Percentiles rank a stretch among this genome's conserved stretches.
Conservation (phyloP, 2,329 filamentous ascomycete genomes). For the Ceratocystis harringtonii region DNA sequence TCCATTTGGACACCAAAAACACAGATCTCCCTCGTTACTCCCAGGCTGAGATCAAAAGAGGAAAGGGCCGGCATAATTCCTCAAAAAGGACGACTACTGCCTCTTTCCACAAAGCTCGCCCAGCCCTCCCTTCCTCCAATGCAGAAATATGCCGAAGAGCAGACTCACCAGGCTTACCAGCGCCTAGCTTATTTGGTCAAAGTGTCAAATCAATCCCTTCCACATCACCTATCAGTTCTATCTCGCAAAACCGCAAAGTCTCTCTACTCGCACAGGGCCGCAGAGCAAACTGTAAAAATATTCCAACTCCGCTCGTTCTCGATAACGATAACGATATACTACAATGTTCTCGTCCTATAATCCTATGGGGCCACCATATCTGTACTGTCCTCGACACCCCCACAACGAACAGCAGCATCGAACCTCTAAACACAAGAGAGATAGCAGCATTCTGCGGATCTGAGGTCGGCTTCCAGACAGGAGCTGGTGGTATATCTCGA, state of each 20-base stretch:
- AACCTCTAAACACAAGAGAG: too few relatives aligned
- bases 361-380: neutral
- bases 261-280: neutral
- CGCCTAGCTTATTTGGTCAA: conserved; percentile 14
- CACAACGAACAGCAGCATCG: too few relatives aligned
- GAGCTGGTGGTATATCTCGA: too few relatives aligned
- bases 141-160: neutral
- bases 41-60: neutral
- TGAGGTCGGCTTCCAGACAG: neutral
- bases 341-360: neutral
- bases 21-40: neutral
- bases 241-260: conserved; percentile 13
- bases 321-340: neutral
- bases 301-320: neutral
- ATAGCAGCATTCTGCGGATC: conserved; percentile 9
- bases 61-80: neutral
- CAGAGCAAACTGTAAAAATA: neutral
- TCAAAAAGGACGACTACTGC: neutral
- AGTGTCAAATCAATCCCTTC: neutral
- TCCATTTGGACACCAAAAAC: neutral
- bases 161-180: conserved; percentile 3
- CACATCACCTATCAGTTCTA: conserved; percentile 15
- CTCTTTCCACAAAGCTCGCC: neutral
- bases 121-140: neutral
- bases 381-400: neutral